Evolutionary conservation across 2,329 filamentous ascomycete species (phyloP).

Genomic region (Stemphylium beticola): DNA sequence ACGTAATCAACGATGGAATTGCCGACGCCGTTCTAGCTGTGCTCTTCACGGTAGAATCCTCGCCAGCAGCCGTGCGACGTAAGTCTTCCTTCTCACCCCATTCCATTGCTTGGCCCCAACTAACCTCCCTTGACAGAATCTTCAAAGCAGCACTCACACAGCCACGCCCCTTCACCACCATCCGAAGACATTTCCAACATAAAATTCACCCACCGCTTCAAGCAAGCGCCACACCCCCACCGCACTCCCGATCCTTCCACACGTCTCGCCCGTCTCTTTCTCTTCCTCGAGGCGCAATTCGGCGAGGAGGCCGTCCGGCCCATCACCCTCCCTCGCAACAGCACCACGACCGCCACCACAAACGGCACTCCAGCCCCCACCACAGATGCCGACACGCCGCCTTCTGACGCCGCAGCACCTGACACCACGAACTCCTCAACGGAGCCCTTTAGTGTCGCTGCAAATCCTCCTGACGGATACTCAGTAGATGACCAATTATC

Average conservation of each 20-base stretch:
- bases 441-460: constrained; percentile 18
- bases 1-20: constrained; percentile 96
- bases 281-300: constrained; percentile 98
- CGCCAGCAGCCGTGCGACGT: constrained; percentile 93
- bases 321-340: constrained; percentile 69
- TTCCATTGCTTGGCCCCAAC: constrained; percentile 13
- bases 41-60: constrained; percentile 89
- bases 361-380: constrained; percentile 8
- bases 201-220: constrained; percentile 34
- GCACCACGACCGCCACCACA: constrained; percentile 37
- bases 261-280: constrained; percentile 82
- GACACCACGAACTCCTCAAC: constrained; percentile 1
- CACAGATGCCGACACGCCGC: background rate
- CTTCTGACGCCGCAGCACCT: background rate
- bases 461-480: background rate
- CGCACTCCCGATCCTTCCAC: constrained; percentile 74
- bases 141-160: constrained; percentile 43
- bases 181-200: constrained; percentile 12
- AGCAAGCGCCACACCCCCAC: constrained; percentile 69
- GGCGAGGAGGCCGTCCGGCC: constrained; percentile 81
- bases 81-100: constrained; percentile 46
- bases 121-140: constrained; percentile 35
- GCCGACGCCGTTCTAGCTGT: constrained; percentile 97
- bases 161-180: constrained; percentile 15
- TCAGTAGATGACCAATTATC: constrained; percentile 7